Percentiles rank a stretch among this genome's conserved stretches.
phyloP scores from a whole-genome alignment of 768 basidiomycete species.

The Russula olivacea region DNA sequence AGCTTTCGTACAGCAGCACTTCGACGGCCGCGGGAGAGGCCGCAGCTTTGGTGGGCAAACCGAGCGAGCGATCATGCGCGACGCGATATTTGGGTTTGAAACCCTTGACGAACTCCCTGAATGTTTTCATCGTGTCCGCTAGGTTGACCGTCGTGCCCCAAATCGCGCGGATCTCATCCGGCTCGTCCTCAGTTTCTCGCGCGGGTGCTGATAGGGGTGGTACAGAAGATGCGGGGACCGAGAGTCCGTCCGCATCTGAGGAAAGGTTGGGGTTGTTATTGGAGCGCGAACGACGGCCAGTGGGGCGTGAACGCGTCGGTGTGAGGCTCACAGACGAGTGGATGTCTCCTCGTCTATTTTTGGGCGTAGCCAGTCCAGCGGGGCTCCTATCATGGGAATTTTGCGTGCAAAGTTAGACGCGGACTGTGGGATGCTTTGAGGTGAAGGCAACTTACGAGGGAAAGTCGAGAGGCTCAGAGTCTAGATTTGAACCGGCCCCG shows the following conservation, averaged over 20 bases:
- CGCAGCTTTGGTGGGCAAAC: slow-evolving; percentile 45
- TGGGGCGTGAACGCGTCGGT: slow-evolving; percentile 37
- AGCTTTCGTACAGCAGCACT: slow-evolving; percentile 66
- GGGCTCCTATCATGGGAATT: slow-evolving; percentile 42
- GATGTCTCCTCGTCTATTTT: slow-evolving; percentile 82
- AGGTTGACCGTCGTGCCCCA: slow-evolving; percentile 98
- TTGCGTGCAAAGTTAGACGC: background rate
- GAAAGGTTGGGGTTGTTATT: slow-evolving; percentile 41
- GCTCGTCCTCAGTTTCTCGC: slow-evolving; percentile 63
- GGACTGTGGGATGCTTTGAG: background rate
- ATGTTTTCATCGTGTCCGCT: slow-evolving; percentile 83
- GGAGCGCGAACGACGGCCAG: slow-evolving; percentile 36
- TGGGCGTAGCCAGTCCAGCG: slow-evolving; percentile 49
- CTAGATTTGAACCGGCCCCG: slow-evolving; percentile 27
- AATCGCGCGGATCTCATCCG: slow-evolving; percentile 83
- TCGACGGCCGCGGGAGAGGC: slow-evolving; percentile 63
- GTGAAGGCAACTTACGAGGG: slow-evolving; percentile 47
- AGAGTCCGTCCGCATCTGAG: slow-evolving; percentile 55
- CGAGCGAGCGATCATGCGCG: slow-evolving; percentile 60
- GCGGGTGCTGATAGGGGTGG: slow-evolving; percentile 55
- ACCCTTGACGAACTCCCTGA: slow-evolving; percentile 81
- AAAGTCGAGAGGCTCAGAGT: slow-evolving; percentile 63
- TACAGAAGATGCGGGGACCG: slow-evolving; percentile 52
- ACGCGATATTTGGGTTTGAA: slow-evolving; percentile 91
- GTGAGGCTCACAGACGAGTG: slow-evolving; percentile 71